Evolutionary conservation across 2,329 filamentous ascomycete species (phyloP).

Genomic region (Neopestalotiopsis rosae): DNA sequence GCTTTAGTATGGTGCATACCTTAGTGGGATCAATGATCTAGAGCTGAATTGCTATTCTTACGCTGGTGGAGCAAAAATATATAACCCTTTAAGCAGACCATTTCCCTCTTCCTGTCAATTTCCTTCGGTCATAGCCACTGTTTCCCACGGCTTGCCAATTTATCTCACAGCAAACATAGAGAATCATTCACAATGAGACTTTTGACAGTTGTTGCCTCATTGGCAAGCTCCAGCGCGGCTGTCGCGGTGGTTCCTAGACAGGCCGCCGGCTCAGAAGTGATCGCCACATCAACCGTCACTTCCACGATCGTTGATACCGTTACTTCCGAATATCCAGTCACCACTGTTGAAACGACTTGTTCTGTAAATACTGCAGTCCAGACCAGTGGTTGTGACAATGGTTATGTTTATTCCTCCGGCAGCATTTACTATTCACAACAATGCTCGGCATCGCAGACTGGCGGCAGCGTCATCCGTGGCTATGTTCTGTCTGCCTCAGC

Average conservation of each 20-base stretch:
- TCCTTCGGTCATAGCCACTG: neutral
- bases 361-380: neutral
- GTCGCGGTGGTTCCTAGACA: neutral
- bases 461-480: neutral
- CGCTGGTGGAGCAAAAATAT: neutral
- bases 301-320: neutral
- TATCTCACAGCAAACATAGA: neutral
- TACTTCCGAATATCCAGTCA: neutral
- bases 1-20: neutral
- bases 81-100: neutral
- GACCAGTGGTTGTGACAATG: neutral
- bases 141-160: too few species aligned
- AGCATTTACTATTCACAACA: conserved; percentile 1
- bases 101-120: neutral
- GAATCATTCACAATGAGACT: neutral
- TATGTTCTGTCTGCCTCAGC: neutral
- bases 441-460: neutral
- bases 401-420: neutral
- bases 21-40: neutral
- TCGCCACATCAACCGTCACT: neutral
- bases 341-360: neutral
- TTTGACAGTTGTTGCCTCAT: conserved; percentile 3
- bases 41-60: neutral
- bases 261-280: conserved; percentile 1
- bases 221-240: neutral